Evolutionary conservation across 192 early-diverging fungal genomes (phyloP), one percentile per base, ranked within the genome.

Genomic region (Tieghemiomyces parasiticus): DNA sequence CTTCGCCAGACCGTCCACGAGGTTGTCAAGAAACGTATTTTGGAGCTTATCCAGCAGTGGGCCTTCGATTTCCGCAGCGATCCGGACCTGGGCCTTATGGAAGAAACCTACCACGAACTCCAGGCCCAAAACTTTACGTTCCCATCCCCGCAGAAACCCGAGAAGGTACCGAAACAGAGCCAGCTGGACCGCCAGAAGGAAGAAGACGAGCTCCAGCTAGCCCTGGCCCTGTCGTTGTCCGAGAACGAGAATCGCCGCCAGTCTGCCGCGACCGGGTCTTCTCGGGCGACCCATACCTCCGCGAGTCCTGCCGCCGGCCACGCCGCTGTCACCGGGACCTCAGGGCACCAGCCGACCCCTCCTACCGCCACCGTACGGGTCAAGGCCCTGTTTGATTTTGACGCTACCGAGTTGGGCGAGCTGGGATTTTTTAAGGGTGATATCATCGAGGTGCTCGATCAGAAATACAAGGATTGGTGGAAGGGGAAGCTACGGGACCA

Each of bases 401-500:
- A 78, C 35, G 87, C 90, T 6, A 84, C 87, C 0, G 92, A 96
- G 61, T 74, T 79, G 44, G 92, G 92, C 30, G 96, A 99, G 67
- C 81, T 99, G 25, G 85, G 85, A 14, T 88, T 99, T 59, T 76
- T 76, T 49, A 81, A 84, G 46, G 91, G 89, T 56, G 93, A 97
- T 58, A 78, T 97, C 42, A 81, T 97, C 58, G 76, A 80, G 13
- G 96, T 99, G 25, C 65, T 90, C 63, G 94, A 97, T 63, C 87
- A 83, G 59, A 89, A 92, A 10, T 99, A 92, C 74, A 83, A 89
- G 60, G 96, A 99, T 68, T 99, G 96, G 96, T 99, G 95, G 94
- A 89, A 91, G 64, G 96, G 94, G 26, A 82, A 89, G 67, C 69
- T 86, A n/a, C 75, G 76, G 14, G 88, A 88, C n/a, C 79, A 81